Evolutionary conservation across 345 rosid genomes (phyloP).

Genomic region (Salix udensis): DNA sequence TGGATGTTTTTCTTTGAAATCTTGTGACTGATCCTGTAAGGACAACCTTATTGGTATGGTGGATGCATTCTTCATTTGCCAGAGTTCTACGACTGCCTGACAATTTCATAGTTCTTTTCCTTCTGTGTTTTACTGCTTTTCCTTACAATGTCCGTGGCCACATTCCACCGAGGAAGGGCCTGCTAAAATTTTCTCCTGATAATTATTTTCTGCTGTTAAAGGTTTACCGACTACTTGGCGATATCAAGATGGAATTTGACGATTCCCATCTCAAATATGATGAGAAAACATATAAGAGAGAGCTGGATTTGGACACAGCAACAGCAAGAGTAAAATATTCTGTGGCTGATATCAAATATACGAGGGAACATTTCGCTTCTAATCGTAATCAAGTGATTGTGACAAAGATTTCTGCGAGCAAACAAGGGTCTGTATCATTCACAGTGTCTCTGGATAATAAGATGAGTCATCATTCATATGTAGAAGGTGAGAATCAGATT

Average conservation of each 20-base stretch:
- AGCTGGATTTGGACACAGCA: constrained; percentile 81
- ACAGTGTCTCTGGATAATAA: constrained; percentile 60
- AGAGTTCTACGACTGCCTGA: no score
- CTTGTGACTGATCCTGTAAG: no score
- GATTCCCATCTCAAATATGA: constrained; percentile 52
- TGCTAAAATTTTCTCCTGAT: no score
- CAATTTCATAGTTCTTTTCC: no score
- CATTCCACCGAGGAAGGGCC: no score
- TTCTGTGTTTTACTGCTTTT: no score
- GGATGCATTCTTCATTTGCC: no score
- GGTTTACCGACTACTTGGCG: constrained; percentile 90
- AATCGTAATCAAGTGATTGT: constrained; percentile 69
- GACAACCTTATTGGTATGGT: no score
- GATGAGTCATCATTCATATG: constrained; percentile 44
- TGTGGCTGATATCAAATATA: constrained; percentile 51
- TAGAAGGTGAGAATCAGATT: constrained; percentile 48
- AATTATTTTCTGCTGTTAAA: neutral
- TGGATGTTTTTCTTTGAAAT: no score
- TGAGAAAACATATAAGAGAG: constrained; percentile 64
- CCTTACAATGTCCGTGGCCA: no score
- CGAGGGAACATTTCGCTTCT: constrained; percentile 73
- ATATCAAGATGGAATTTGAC: constrained; percentile 71
- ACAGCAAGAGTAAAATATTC: constrained; percentile 56
- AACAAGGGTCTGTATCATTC: constrained; percentile 64
- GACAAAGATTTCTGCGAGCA: constrained; percentile 58